These are phyloP conservation scores for Limnanthes douglasii DNA, from an alignment of 345 rosid species.

Conservation along the genomic window DNA sequence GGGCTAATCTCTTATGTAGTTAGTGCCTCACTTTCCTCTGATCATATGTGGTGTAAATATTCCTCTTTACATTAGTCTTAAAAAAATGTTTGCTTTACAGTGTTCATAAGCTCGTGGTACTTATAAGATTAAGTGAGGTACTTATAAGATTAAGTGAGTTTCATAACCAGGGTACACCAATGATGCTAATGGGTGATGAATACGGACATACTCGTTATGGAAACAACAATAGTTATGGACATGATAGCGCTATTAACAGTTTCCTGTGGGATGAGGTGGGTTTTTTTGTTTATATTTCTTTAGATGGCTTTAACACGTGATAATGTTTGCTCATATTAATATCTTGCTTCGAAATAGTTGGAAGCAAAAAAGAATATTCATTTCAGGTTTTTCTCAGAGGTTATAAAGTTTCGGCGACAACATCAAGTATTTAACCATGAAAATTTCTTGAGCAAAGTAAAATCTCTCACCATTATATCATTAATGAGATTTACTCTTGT, in stretches of 20 bases:
- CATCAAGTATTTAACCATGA: slow-evolving; percentile 34
- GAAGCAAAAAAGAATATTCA: slow-evolving; percentile 32
- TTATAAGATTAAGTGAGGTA: background rate
- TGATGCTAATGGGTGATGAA: slow-evolving; percentile 98
- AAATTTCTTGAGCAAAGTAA: slow-evolving; percentile 53
- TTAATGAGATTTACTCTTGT: background rate
- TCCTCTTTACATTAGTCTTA: too few relatives aligned
- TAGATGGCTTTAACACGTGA: background rate
- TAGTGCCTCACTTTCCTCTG: too few relatives aligned
- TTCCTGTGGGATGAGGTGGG: slow-evolving; percentile 68
- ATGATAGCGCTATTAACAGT: slow-evolving; percentile 72
- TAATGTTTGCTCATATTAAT: slow-evolving; percentile 3
- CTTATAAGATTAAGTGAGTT: slow-evolving; percentile 1
- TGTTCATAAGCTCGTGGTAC: too few relatives aligned
- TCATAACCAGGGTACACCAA: slow-evolving; percentile 59
- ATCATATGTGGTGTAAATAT: too few relatives aligned
- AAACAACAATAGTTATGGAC: slow-evolving; percentile 91
- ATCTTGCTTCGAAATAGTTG: slow-evolving; percentile 24
- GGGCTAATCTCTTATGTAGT: too few relatives aligned
- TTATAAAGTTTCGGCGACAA: slow-evolving; percentile 40
- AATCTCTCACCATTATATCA: slow-evolving; percentile 2
- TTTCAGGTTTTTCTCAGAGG: slow-evolving; percentile 78
- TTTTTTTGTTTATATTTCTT: slow-evolving; percentile 1
- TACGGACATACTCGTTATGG: slow-evolving; percentile 85
- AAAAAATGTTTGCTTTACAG: too few relatives aligned